Evolutionary conservation across 805 yeast genomes (phyloP).

Genomic region (Lipomyces mesembrius): DNA sequence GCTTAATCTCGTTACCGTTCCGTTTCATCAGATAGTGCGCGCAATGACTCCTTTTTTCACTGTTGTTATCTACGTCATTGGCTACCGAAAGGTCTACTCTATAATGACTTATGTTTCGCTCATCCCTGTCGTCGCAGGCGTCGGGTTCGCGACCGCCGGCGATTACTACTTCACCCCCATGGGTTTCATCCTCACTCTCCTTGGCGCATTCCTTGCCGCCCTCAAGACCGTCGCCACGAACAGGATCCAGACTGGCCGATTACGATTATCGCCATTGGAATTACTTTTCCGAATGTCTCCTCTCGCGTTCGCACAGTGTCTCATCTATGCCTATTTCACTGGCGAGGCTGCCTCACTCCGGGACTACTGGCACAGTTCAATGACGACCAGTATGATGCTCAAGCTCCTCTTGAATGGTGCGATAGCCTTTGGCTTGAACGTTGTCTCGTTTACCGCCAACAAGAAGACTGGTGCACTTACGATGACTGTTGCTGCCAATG

Average conservation of each 20-base stretch:
- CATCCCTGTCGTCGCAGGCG: constrained; percentile 42
- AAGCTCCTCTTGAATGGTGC: constrained; percentile 40
- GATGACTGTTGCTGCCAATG: constrained; percentile 43
- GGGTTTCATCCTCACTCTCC: constrained; percentile 41
- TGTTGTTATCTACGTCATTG: constrained; percentile 40
- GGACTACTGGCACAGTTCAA: constrained; percentile 31
- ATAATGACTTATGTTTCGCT: constrained; percentile 40
- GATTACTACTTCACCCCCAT: constrained; percentile 42
- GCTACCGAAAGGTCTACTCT: constrained; percentile 40
- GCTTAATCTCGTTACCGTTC: constrained; percentile 42
- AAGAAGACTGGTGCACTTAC: constrained; percentile 43
- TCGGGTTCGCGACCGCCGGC: constrained; percentile 42
- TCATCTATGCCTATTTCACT: constrained; percentile 41
- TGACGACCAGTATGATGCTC: constrained; percentile 35
- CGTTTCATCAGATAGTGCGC: constrained; percentile 42
- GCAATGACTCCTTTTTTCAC: constrained; percentile 43
- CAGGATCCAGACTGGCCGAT: constrained; percentile 42
- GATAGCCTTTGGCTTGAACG: constrained; percentile 41
- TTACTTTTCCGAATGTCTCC: constrained; percentile 43
- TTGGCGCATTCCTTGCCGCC: constrained; percentile 42
- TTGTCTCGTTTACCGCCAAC: constrained; percentile 43
- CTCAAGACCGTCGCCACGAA: constrained; percentile 43
- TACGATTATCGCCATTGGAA: constrained; percentile 40
- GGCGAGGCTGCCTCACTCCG: constrained; percentile 38
- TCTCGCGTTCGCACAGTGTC: constrained; percentile 39